Evolutionary conservation across 1,284 basidiomycete genomes (phyloP).

Genomic region (Polyporus tsugae): DNA sequence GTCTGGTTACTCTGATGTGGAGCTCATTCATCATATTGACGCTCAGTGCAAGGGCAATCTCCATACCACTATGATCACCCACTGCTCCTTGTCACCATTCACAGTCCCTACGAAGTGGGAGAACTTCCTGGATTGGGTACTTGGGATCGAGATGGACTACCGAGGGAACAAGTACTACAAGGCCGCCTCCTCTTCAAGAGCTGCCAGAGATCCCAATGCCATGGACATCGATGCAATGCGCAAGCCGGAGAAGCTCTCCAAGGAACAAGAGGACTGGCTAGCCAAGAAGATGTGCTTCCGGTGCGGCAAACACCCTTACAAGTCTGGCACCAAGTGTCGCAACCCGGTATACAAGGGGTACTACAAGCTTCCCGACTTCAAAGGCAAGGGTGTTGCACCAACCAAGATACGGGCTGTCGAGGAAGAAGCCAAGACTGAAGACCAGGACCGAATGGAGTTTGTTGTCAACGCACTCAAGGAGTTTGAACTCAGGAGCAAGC

Average conservation of each 20-base stretch:
- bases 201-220: background rate
- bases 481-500: background rate
- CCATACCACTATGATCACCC: too few species aligned
- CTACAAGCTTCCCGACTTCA: background rate
- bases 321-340: background rate
- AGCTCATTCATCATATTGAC: too few species aligned
- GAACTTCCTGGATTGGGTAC: too few species aligned
- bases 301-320: background rate
- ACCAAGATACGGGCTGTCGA: constrained; percentile 47
- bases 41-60: too few species aligned
- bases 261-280: background rate
- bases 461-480: background rate
- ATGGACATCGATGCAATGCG: background rate
- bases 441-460: too few species aligned
- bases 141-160: too few species aligned
- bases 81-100: too few species aligned
- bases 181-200: too few species aligned
- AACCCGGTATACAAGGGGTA: background rate
- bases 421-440: background rate
- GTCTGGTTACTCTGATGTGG: too few species aligned
- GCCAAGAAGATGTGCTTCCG: background rate
- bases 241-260: background rate
- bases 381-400: constrained; percentile 42
- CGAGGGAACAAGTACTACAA: too few species aligned
- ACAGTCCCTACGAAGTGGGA: too few species aligned